A percentile compares a stretch with the other conserved stretches of the same genome.
Evolutionary conservation across 345 rosid genomes (phyloP).

Genomic region (Melaleuca alternifolia): DNA sequence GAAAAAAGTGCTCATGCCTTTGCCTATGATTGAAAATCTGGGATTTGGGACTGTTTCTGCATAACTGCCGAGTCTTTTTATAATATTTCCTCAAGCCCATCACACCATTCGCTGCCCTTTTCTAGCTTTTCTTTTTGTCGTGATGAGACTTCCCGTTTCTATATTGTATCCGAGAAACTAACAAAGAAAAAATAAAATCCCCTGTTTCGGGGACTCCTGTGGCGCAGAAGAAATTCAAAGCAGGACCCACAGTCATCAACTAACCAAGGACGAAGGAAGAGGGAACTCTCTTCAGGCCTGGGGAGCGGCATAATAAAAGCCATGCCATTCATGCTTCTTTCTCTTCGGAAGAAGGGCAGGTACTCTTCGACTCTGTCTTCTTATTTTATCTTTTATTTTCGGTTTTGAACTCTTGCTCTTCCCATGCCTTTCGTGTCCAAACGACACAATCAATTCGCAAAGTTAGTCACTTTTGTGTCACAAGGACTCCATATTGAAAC

Average conservation of each 20-base stretch:
- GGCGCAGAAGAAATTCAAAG: slow-evolving; percentile 5
- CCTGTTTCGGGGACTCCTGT: background rate
- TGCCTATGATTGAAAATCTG: background rate
- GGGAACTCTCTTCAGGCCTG: background rate
- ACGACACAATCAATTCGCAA: background rate
- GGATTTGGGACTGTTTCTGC: background rate
- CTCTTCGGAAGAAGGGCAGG: background rate
- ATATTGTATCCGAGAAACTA: background rate
- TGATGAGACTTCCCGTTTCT: background rate
- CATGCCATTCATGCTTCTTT: background rate
- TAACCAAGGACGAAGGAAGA: background rate
- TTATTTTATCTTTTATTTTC: background rate
- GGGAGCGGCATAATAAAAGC: background rate
- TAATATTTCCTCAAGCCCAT: background rate
- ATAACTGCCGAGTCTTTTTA: background rate
- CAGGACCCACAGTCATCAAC: slow-evolving; percentile 9
- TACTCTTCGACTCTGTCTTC: background rate
- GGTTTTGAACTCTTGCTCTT: background rate
- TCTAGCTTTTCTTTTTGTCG: background rate
- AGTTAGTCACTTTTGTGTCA: background rate
- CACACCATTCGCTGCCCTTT: background rate
- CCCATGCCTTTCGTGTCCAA: background rate
- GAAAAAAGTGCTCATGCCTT: background rate
- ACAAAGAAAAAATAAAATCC: background rate
- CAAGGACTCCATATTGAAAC: background rate